Percentiles rank a stretch among this genome's conserved stretches.
phyloP scores from a whole-genome alignment of 495 filamentous ascomycete species.

The Rhypophila decipiens region DNA sequence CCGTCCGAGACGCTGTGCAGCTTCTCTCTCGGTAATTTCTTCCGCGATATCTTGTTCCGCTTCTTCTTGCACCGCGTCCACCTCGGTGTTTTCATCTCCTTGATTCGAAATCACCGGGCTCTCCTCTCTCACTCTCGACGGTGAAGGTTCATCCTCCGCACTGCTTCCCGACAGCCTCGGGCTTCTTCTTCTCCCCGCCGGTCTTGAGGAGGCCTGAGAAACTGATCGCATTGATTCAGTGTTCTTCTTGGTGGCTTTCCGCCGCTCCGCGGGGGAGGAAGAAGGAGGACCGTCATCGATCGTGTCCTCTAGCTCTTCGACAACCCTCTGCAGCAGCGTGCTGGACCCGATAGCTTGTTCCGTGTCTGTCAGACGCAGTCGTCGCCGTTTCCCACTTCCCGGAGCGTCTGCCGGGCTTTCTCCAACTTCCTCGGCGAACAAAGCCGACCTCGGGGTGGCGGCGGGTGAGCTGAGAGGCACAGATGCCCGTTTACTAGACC shows the following conservation, averaged over 20 bases:
- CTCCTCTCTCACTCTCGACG: background rate
- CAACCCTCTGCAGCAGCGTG: conserved; percentile 22
- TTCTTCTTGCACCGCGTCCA: conserved; percentile 11
- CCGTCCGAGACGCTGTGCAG: conserved; percentile 26
- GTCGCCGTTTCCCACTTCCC: conserved; percentile 35
- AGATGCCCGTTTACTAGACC: background rate
- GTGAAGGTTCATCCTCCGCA: background rate
- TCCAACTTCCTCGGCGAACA: conserved; percentile 28
- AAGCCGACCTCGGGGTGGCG: background rate
- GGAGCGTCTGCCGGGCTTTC: conserved; percentile 45
- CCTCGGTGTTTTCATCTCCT: conserved; percentile 12
- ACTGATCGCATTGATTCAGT: background rate
- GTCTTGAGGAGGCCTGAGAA: no score
- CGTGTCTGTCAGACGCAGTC: conserved; percentile 19
- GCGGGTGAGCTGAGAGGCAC: background rate
- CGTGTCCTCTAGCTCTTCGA: conserved; percentile 16
- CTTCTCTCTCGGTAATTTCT: conserved; percentile 27
- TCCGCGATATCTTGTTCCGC: conserved; percentile 19
- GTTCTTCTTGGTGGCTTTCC: conserved; percentile 21
- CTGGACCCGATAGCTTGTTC: conserved; percentile 19
- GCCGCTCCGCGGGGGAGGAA: conserved; percentile 36
- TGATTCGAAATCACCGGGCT: conserved; percentile 4
- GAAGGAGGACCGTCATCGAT: conserved; percentile 11
- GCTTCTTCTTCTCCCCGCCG: conserved; percentile 6
- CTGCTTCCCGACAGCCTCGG: conserved; percentile 8